phyloP scores from a whole-genome alignment of 2,329 filamentous ascomycete genomes.

The Alternaria arbusti region DNA sequence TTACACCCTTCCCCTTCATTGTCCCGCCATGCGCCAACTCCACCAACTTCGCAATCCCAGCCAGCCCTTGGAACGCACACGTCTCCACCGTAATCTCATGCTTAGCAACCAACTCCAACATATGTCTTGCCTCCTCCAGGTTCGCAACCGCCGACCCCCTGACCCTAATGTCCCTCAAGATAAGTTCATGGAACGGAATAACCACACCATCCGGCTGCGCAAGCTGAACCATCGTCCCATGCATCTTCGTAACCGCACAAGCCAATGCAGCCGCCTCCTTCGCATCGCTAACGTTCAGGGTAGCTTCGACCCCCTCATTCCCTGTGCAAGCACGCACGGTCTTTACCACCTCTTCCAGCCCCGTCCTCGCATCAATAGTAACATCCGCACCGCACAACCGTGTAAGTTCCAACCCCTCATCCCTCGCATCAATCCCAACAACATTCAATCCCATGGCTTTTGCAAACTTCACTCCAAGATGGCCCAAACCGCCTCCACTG shows the following conservation, averaged over 20 bases:
- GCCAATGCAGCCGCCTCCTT: conserved; percentile 57
- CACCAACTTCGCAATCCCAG: background rate
- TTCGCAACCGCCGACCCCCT: background rate
- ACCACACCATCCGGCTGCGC: conserved; percentile 52
- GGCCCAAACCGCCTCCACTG: background rate
- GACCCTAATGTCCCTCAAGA: conserved; percentile 62
- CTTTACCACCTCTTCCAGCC: background rate
- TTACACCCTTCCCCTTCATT: background rate
- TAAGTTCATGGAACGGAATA: conserved; percentile 56
- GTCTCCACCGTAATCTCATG: background rate
- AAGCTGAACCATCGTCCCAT: conserved; percentile 65
- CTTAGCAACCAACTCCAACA: background rate
- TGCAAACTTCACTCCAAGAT: conserved; percentile 79
- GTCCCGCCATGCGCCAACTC: background rate
- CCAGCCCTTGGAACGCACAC: background rate
- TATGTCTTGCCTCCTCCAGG: background rate
- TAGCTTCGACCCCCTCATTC: background rate
- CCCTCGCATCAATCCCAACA: conserved; percentile 81
- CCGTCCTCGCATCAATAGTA: background rate
- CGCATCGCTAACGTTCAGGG: conserved; percentile 45
- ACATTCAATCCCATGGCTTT: conserved; percentile 82
- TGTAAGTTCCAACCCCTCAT: conserved; percentile 64
- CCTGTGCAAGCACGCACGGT: background rate
- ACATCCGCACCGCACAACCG: conserved; percentile 56
- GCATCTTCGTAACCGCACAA: conserved; percentile 65